Percentiles rank a stretch among this genome's conserved stretches.
Evolutionary conservation across 495 filamentous ascomycete species (phyloP).

Genomic region (Aspergillus mulundensis): DNA sequence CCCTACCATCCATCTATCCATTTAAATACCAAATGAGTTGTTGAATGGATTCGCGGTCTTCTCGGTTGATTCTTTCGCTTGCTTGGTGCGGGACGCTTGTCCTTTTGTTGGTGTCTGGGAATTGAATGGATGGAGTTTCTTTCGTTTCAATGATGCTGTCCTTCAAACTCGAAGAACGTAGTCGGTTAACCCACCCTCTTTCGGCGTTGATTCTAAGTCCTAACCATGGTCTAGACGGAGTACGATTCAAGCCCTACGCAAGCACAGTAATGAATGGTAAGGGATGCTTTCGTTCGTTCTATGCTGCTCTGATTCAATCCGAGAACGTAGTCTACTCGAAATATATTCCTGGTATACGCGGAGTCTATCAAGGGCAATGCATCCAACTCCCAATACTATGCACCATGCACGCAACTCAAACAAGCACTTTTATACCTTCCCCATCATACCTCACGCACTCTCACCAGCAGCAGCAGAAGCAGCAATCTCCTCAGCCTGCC

Average conservation of each 20-base stretch:
- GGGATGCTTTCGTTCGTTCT: no score
- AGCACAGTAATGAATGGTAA: no score
- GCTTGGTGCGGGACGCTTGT: background rate
- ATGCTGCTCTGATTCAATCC: no score
- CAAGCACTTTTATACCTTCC: background rate
- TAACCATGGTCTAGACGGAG: no score
- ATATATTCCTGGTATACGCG: background rate
- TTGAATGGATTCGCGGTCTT: background rate
- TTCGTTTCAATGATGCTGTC: background rate
- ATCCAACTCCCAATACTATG: background rate
- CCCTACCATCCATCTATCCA: constrained; percentile 3
- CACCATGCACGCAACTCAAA: background rate
- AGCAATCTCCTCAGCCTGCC: constrained; percentile 80
- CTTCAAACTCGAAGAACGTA: no score
- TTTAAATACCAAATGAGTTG: constrained; percentile 1
- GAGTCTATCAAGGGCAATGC: background rate
- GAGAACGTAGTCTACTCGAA: no score
- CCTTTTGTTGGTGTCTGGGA: background rate
- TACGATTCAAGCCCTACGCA: no score
- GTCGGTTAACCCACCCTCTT: no score
- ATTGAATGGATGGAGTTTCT: background rate
- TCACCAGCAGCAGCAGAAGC: constrained; percentile 42
- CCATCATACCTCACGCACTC: background rate
- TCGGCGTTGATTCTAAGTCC: no score
- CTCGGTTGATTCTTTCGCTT: background rate